Evolutionary conservation across 1,284 basidiomycete species (phyloP).

Genomic region (Polyporus tsugae): DNA sequence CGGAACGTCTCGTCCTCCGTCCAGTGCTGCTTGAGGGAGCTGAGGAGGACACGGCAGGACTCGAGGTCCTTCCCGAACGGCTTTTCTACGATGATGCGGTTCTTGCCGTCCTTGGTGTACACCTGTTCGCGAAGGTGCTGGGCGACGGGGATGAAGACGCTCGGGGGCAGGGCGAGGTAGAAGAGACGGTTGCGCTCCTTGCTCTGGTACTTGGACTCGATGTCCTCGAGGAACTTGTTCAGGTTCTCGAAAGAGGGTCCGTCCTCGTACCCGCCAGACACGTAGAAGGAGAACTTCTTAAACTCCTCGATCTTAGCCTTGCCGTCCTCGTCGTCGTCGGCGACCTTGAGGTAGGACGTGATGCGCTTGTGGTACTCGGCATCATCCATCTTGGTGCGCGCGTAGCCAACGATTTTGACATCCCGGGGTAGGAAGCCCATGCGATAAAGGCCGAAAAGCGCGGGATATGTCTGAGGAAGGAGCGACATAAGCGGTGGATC

Average conservation of each 20-base stretch:
- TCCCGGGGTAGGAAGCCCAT: constrained; percentile 84
- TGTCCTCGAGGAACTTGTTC: constrained; percentile 77
- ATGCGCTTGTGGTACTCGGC: constrained; percentile 87
- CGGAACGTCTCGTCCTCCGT: constrained; percentile 96
- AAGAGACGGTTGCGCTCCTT: constrained; percentile 84
- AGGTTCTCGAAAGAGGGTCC: constrained; percentile 80
- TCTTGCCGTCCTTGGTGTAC: constrained; percentile 78
- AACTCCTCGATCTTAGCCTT: constrained; percentile 80
- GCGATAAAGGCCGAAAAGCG: constrained; percentile 88
- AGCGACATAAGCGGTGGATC: constrained; percentile 27
- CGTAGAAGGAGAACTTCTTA: constrained; percentile 81
- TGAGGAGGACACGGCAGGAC: constrained; percentile 84
- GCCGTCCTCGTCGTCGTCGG: constrained; percentile 66
- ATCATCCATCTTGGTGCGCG: constrained; percentile 92
- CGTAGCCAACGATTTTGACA: constrained; percentile 93
- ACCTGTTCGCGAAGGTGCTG: constrained; percentile 84
- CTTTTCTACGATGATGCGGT: constrained; percentile 96
- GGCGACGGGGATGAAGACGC: constrained; percentile 90
- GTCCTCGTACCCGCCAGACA: constrained; percentile 90
- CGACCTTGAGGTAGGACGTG: constrained; percentile 85
- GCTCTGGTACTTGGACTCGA: constrained; percentile 76
- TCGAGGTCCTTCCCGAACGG: constrained; percentile 95
- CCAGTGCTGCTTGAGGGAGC: constrained; percentile 87
- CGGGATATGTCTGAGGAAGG: constrained; percentile 80
- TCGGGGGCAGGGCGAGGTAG: constrained; percentile 95